Base-by-base conservation (phyloP, 1,284 basidiomycete species). In the Moniliella sp. region DNA sequence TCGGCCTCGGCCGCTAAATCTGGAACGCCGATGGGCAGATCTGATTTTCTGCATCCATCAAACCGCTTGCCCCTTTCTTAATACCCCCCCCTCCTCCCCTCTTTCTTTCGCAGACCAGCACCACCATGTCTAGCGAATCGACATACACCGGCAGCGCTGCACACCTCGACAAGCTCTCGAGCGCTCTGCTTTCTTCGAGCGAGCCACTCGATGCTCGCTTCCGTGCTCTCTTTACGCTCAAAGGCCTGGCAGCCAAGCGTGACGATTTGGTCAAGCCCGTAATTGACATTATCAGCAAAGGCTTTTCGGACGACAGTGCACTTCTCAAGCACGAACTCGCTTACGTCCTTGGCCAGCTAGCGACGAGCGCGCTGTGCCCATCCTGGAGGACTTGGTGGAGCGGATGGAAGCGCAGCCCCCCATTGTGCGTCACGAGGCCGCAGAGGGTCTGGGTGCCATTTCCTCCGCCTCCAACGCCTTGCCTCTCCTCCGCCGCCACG, bases 351-450 rank as follows among this genome's bases (percentile, higher is more conserved):
- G 88, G 88, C 0, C 88, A 99, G 64, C 78, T 91, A 57, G 74
- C 46, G 70, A 71, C 29, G 54, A 64, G 0, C 67, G 67, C 7
- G 91, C 88, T 0, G 66, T 97, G 10, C 75, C 81, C 2, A 69
- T 72, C 10, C 70, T 99, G 3, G 76, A 79, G 60, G 61, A 65
- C 2, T 78, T 91, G 4, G 68, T 99, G 18, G 66, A 70, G 37
- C 66, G 80, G 45, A 58, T 62, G 28, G 57, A 65, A 3, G 11
- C 5, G 2, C 76, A 88, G 60, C 83, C 97, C 63, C 76, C 82
- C 1, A 99, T 99, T 91, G 91, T 97, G 36, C 69, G 88, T 34
- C 88, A 99, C 65, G 88, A 99, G 69, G 86, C 91, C 15, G 91
- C 91, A 12, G 91, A 99, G 65, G 88, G 91, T 2, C 77, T 99